phyloP scores from a whole-genome alignment of 352 stramenopile species.

The Phytophthora sp. region DNA sequence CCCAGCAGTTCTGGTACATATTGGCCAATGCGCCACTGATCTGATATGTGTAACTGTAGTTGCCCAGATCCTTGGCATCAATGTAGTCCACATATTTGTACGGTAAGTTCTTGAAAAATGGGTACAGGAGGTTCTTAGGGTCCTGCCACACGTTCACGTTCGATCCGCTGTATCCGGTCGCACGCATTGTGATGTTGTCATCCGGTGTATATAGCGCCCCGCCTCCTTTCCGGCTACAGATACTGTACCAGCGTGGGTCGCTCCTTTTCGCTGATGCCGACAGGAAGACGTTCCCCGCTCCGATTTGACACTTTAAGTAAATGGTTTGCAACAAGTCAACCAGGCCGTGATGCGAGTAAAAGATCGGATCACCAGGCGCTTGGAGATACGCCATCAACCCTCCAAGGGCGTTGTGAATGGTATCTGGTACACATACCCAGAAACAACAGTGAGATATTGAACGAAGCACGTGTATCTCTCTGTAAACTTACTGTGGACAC shows the following conservation, averaged over 20 bases:
- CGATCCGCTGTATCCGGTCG: constrained; percentile 12
- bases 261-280: constrained; percentile 33
- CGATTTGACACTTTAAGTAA: constrained; percentile 64
- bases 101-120: constrained; percentile 71
- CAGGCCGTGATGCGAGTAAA: constrained; percentile 57
- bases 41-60: constrained; percentile 71
- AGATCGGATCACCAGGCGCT: constrained; percentile 57
- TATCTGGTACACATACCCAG: constrained; percentile 42
- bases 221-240: constrained; percentile 24
- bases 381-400: constrained; percentile 57
- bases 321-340: constrained; percentile 57
- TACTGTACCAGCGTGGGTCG: constrained; percentile 43
- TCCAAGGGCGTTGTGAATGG: constrained; percentile 48
- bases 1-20: constrained; percentile 58
- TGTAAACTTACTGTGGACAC: constrained; percentile 61
- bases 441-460: too few relatives aligned
- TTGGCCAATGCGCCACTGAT: constrained; percentile 50
- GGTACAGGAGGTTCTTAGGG: constrained; percentile 53
- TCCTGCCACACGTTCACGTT: constrained; percentile 46
- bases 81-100: constrained; percentile 48
- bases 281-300: constrained; percentile 33
- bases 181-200: constrained; percentile 42
- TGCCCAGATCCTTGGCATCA: constrained; percentile 54
- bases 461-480: too few relatives aligned
- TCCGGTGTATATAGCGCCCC: constrained; percentile 18